Evolutionary conservation across 768 basidiomycete genomes (phyloP), one percentile per base, ranked within the genome.

Genomic region (Lactifluus pinguis): DNA sequence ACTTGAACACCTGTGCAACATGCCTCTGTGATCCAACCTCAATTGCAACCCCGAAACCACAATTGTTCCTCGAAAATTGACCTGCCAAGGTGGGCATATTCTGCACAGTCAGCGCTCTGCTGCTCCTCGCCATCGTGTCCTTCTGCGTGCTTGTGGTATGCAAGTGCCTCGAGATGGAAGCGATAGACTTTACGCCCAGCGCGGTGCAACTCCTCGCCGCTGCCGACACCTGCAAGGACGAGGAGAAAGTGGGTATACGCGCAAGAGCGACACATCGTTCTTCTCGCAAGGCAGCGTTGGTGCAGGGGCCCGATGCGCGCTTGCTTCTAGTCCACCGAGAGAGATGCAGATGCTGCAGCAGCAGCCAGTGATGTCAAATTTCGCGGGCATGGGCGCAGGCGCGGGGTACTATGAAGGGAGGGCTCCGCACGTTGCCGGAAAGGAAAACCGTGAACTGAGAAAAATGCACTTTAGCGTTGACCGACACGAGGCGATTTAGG

Each of bases 401-500:
- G 15, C 41, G 41, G 17, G 44, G 44, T 8, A 34, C 11, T 11
- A 3, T 3, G 9, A 48, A 39, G 11, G 25, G 32, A 34, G 6
- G 9, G 8, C 32, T 13, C 42, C n/a, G 32, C 25, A 15, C 7
- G 30, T 19, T 41, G 25, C 30, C 15, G 4, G 19, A 19, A 34
- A 32, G 25, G 2, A 25, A 2, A 25, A 25, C 19, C 7, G 32
- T 32, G 49, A 11, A 6, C 48, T 41, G 11, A 10, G 25, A 2
- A 25, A 0, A 2, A 84, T 92, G 67, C 65, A 95, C 95, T 97
- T 98, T 93, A 30, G 97, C 94, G 68, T 98, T 94, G 59, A 91
- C 79, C 56, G 87, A 87, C 6, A 98, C 97, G 36, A 98, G 85
- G 56, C 95, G 83, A 70, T 91, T 92, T 0, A 98, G 90, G 55